Evolutionary conservation across 1,284 basidiomycete species (phyloP).

Genomic region (Heterobasidion occidentale): DNA sequence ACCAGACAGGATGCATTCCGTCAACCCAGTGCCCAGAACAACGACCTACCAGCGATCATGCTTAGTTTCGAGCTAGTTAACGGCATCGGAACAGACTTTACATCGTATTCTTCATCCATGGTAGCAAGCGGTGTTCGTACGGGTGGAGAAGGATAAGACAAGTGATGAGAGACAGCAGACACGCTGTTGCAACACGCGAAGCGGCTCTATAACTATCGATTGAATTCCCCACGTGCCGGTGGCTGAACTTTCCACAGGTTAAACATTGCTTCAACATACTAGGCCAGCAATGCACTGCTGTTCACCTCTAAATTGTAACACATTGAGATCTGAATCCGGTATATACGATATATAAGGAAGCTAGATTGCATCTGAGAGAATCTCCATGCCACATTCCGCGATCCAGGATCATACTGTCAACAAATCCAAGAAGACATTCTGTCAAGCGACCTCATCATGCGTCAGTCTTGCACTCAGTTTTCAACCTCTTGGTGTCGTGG

Average conservation of each 20-base stretch:
- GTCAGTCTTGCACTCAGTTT: too few relatives aligned
- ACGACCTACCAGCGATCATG: slow-evolving; percentile 56
- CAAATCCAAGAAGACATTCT: too few relatives aligned
- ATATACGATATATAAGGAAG: too few relatives aligned
- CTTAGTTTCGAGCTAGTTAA: slow-evolving; percentile 3
- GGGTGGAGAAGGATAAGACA: slow-evolving; percentile 4
- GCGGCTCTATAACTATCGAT: slow-evolving; percentile 6
- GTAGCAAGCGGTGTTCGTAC: slow-evolving; percentile 12
- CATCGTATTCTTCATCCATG: slow-evolving; percentile 91
- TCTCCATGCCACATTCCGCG: not conserved
- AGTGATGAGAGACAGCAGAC: slow-evolving; percentile 8
- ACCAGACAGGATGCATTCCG: slow-evolving; percentile 97
- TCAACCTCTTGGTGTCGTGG: too few relatives aligned
- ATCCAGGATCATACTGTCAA: not conserved
- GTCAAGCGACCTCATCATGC: too few relatives aligned
- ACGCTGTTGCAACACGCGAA: not conserved
- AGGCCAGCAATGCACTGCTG: too few relatives aligned
- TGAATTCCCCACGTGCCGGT: slow-evolving; percentile 8
- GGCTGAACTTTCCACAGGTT: not conserved
- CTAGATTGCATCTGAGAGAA: not conserved
- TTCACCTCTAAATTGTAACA: too few relatives aligned
- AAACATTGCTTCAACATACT: not conserved
- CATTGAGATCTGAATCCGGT: too few relatives aligned
- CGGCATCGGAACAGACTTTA: slow-evolving; percentile 23
- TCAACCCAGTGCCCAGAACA: slow-evolving; percentile 93